A percentile compares a stretch with the other conserved stretches of the same genome.
phyloP scores from a whole-genome alignment of 768 basidiomycete species.

The Suillus cothurnatus region DNA sequence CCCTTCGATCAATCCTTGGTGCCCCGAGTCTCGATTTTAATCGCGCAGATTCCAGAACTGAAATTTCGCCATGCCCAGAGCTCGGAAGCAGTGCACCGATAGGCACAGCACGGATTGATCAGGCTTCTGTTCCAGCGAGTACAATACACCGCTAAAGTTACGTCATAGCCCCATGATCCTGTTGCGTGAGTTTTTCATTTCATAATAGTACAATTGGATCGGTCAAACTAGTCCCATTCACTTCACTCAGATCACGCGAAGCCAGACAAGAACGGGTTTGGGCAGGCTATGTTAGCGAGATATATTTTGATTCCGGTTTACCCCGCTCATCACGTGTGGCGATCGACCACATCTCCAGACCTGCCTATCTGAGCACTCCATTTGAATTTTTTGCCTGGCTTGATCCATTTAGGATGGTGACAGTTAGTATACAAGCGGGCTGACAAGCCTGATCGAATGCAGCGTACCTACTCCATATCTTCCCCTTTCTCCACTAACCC shows the following conservation, averaged over 20 bases:
- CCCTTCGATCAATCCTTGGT: neutral
- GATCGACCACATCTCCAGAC: conserved; percentile 13
- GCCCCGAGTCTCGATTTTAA: neutral
- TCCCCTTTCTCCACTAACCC: conserved; percentile 2
- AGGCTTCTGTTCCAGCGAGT: neutral
- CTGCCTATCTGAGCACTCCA: conserved; percentile 25
- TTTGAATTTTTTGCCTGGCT: conserved; percentile 23
- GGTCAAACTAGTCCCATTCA: neutral
- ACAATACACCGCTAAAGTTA: neutral
- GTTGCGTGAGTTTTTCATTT: neutral
- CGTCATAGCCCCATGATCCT: neutral
- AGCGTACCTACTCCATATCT: neutral
- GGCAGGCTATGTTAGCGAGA: neutral
- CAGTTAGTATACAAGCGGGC: conserved; percentile 15
- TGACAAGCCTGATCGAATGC: conserved; percentile 17
- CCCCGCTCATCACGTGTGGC: conserved; percentile 28
- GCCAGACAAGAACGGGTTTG: neutral
- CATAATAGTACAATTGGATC: neutral
- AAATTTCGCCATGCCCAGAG: neutral
- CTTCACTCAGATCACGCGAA: neutral
- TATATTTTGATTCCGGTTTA: conserved; percentile 15
- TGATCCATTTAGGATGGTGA: conserved; percentile 25
- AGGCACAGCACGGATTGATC: neutral
- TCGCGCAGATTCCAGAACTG: neutral
- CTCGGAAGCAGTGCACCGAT: neutral